Conservation (phyloP, 129 eudicot species). For the Dittrichia graveolens region DNA sequence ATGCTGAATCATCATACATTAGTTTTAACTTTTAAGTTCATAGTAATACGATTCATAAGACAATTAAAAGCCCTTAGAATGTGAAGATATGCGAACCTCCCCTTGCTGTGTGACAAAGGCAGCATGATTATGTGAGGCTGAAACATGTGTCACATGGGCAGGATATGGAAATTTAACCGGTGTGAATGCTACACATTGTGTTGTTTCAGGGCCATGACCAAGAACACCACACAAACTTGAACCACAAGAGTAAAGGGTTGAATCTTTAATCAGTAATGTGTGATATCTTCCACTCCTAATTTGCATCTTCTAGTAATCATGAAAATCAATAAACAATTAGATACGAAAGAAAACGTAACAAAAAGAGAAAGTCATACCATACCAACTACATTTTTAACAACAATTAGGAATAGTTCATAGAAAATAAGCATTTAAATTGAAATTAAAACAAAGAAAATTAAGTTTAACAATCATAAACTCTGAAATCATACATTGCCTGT, state of each 20-base stretch:
- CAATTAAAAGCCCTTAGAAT: not conserved
- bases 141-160: slow-evolving; percentile 63
- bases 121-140: slow-evolving; percentile 95
- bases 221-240: slow-evolving; percentile 96
- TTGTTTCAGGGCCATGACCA: slow-evolving; percentile 96
- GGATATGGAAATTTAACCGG: slow-evolving; percentile 61
- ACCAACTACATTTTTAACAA: too few species aligned
- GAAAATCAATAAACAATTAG: not conserved
- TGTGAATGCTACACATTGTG: slow-evolving; percentile 74
- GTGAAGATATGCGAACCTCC: slow-evolving; percentile 54
- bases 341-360: not conserved
- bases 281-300: slow-evolving; percentile 93
- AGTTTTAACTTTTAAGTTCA: too few species aligned
- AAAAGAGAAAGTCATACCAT: not conserved
- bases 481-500: slow-evolving; percentile 95
- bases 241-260: slow-evolving; percentile 82
- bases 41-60: not conserved
- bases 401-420: too few species aligned
- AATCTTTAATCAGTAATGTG: slow-evolving; percentile 75
- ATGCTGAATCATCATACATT: too few species aligned
- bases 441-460: not conserved
- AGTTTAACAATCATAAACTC: slow-evolving; percentile 42
- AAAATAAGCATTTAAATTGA: not conserved
- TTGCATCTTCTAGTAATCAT: slow-evolving; percentile 69
- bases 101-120: slow-evolving; percentile 82